Base-by-base conservation (phyloP, 2,329 filamentous ascomycete species). In the Sporothrix mexicana region DNA sequence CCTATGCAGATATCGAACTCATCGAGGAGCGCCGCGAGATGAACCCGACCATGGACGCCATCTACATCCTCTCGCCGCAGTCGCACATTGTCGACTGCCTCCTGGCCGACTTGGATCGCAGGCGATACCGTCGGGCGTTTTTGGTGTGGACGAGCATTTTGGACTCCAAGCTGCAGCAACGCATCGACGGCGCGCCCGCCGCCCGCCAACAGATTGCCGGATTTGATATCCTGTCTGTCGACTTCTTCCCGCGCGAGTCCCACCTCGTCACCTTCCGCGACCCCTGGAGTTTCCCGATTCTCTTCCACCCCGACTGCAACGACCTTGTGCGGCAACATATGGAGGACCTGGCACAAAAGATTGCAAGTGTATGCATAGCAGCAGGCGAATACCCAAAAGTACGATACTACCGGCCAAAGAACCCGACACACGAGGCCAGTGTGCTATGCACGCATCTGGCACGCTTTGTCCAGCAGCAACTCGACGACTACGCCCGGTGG, bases 361-460 rank as follows among this genome's bases (percentile, higher is more conserved):
- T 97, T 76, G 92, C 93, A 3, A 92, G 93, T 43, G 87, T 98
- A 41, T 99, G 96, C 80, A 93, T 97, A 55, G 91, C 93, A 0
- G 83, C 98, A n/a, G 95, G 95, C 76, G 96, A 99, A 82, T 95
- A 97, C 78, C 96, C 96, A 7, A 92, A 93, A 76, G 93, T 99
- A 74, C 91, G 96, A 78, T 99, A 97, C 83, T 98, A 96, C 81
- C 88, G 89, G 76, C 95, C 95, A 0, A 87, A 81, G 73, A 88
- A 89, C 72, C 88, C 93, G 5, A 88, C 88, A 12, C 95, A 99
- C 80, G 94, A 98, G 81, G 96, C 96, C 53, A 90, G 89, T 77
- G 94, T 98, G 7, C 84, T 99, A 30, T 97, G 92, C 81, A 90
- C 91, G 17, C 94, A 98, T 79, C 86, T 99, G 71, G 96, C 96